Evolutionary conservation across 2,329 filamentous ascomycete genomes (phyloP).

Genomic region (Rasamsonia emersonii): DNA sequence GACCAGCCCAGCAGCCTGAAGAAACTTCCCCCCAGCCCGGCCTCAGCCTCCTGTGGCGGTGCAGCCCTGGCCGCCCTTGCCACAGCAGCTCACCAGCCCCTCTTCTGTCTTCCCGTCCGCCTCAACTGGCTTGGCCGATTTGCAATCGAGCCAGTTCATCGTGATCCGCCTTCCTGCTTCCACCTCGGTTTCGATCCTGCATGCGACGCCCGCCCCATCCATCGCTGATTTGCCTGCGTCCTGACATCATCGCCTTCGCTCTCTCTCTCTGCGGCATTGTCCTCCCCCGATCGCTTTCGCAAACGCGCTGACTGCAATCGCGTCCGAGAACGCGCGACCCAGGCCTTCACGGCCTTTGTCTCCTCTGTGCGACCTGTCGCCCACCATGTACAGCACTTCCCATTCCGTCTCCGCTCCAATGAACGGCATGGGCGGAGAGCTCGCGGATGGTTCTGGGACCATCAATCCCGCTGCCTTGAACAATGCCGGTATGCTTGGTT

Average conservation of each 20-base stretch:
- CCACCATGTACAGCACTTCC: conserved; percentile 40
- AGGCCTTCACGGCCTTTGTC: conserved; percentile 21
- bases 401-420: conserved; percentile 50
- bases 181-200: conserved; percentile 5
- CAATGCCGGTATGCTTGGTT: conserved; percentile 57
- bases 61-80: too few relatives aligned
- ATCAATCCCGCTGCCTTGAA: conserved; percentile 86
- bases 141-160: conserved; percentile 7
- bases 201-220: conserved; percentile 9
- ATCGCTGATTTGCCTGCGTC: conserved; percentile 14
- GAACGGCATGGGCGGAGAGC: conserved; percentile 49
- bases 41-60: too few relatives aligned
- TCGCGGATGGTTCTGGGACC: conserved; percentile 69
- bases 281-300: conserved; percentile 17
- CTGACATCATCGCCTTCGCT: conserved; percentile 8
- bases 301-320: conserved; percentile 24
- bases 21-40: too few relatives aligned
- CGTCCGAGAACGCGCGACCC: conserved; percentile 24
- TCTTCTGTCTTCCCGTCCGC: too few relatives aligned
- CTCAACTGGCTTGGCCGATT: conserved; percentile 5
- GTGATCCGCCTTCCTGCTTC: conserved; percentile 6
- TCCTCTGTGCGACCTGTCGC: conserved; percentile 20
- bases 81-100: too few relatives aligned
- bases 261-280: conserved; percentile 10
- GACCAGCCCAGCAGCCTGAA: too few relatives aligned